Evolutionary conservation across 176 grass and related monocot species (phyloP), one percentile per base, ranked within the genome.

Genomic region (Thinopyrum elongatum): DNA sequence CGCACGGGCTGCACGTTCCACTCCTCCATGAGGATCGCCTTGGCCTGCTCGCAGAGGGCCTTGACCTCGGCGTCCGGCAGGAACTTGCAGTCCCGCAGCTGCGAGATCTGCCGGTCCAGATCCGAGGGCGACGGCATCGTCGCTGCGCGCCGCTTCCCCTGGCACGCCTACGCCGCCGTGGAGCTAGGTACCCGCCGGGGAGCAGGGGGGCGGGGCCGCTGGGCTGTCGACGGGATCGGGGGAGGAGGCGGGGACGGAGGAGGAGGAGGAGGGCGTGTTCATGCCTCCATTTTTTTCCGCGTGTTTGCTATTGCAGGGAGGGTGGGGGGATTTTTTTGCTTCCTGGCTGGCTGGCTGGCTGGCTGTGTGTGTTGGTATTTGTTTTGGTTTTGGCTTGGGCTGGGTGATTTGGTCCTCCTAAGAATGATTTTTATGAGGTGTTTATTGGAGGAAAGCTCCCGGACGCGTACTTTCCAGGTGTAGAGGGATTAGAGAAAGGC

Each of bases 1-100:
- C 92, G 92, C 28, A 95, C 90, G 5, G 89, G 89, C 86, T 95
- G 94, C 80, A 95, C 90, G 87, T 93, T 93, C 83, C 91, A 91
- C n/a, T 91, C 91, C 86, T 95, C 89, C 80, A 91, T 93, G 61
- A 95, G 84, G 80, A 92, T 90, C 86, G 90, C 90, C 90, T 89
- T 92, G 31, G 91, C 93, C 89, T 93, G 86, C 76, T 93, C 91
- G 63, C 92, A 94, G 15, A 93, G 88, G 33, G 26, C 84, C 67
- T 85, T 95, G n/a, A 89, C 91, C 38, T 95, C 91, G 42, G 86
- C 71, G 66, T 95, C 85, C 11, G 76, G 57, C 8, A 90, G 86
- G 55, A 77, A 89, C 83, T 89, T 95, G 62, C 93, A 95, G 38
- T 90, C 88, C 81, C 86, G 89, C 83, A 95, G 90, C 82, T 82